These are phyloP conservation scores for Suillus americanus DNA, from an alignment of 768 basidiomycete species.

Conservation along the genomic window DNA sequence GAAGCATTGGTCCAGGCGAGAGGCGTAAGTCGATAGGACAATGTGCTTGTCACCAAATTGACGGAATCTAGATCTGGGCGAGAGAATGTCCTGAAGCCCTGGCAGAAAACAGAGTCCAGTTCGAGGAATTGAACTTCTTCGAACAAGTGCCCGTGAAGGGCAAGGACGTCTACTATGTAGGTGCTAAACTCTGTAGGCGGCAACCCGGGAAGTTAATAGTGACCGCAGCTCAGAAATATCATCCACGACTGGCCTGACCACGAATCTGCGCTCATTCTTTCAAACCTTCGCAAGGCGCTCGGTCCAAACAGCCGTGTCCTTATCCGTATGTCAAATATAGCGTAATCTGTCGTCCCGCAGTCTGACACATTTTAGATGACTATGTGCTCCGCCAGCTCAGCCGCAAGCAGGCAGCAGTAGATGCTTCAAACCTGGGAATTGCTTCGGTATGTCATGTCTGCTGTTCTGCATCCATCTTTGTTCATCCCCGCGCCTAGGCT, in stretches of 20 bases:
- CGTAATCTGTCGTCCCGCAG: not conserved
- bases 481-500: constrained; percentile 20
- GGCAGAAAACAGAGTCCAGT: constrained; percentile 25
- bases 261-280: constrained; percentile 24
- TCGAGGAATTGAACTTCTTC: constrained; percentile 32
- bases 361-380: constrained; percentile 18
- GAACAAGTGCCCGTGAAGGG: constrained; percentile 24
- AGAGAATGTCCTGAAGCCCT: constrained; percentile 25
- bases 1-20: constrained; percentile 22
- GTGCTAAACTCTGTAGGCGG: constrained; percentile 5
- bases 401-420: constrained; percentile 14
- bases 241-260: constrained; percentile 36
- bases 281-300: constrained; percentile 30
- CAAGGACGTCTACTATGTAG: constrained; percentile 34
- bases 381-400: constrained; percentile 19
- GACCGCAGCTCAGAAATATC: constrained; percentile 19
- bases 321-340: constrained; percentile 24
- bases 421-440: constrained; percentile 14
- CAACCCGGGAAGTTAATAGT: not conserved
- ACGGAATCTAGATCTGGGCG: constrained; percentile 21
- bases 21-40: constrained; percentile 6
- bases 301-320: constrained; percentile 30
- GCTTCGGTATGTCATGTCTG: constrained; percentile 10
- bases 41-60: not conserved
- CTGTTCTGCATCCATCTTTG: not conserved